Evolutionary conservation across 2,329 filamentous ascomycete genomes (phyloP).

Genomic region (Alternaria alternata): DNA sequence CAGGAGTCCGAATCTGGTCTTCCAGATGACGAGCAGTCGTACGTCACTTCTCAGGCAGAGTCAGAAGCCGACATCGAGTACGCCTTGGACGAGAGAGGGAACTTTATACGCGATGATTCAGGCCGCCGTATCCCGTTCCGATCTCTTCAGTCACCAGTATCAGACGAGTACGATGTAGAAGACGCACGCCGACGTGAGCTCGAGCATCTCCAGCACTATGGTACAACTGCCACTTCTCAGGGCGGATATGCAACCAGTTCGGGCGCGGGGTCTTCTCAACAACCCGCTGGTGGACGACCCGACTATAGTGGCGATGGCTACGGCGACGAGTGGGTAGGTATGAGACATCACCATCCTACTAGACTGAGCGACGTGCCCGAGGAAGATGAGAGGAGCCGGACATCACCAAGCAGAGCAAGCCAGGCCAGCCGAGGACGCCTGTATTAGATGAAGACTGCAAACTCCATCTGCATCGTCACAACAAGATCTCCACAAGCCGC

Average conservation of each 20-base stretch:
- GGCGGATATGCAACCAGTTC: conserved; percentile 40
- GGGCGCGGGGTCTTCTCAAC: conserved; percentile 29
- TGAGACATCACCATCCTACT: conserved; percentile 52
- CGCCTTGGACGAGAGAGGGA: conserved; percentile 47
- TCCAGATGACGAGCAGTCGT: conserved; percentile 48
- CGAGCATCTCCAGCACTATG: conserved; percentile 58
- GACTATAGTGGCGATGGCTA: conserved; percentile 52
- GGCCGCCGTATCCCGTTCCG: conserved; percentile 49
- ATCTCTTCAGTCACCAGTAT: conserved; percentile 42
- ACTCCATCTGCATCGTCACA: neutral
- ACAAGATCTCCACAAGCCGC: neutral
- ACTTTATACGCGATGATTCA: conserved; percentile 47
- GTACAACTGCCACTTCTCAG: conserved; percentile 44
- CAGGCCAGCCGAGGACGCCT: conserved; percentile 42
- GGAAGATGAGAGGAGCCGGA: conserved; percentile 51
- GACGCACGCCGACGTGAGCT: conserved; percentile 60
- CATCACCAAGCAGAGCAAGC: conserved; percentile 49
- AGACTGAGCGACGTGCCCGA: conserved; percentile 52
- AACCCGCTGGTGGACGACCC: conserved; percentile 28
- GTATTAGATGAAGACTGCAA: conserved; percentile 20
- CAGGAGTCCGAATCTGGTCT: conserved; percentile 30
- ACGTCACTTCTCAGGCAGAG: conserved; percentile 46
- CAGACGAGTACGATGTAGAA: conserved; percentile 65
- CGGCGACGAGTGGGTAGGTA: conserved; percentile 48
- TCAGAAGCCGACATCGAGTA: conserved; percentile 51